Evolutionary conservation across 1,139 yeast species (phyloP).

Genomic region (Saccharomyces hybrid): DNA sequence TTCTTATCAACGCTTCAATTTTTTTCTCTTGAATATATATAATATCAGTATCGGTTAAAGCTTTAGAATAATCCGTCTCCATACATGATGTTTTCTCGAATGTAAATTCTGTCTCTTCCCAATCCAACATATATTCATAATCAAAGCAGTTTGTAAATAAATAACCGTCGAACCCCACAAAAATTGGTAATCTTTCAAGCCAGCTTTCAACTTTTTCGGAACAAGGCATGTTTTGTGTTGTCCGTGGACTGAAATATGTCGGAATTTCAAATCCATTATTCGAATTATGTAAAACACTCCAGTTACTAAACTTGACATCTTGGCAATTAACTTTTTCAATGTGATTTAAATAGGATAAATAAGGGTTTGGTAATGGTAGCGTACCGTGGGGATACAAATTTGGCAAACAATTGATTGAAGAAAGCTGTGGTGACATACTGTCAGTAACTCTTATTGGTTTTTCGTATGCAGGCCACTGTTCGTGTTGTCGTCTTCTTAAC

Average conservation of each 20-base stretch:
- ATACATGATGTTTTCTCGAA: constrained; percentile 3
- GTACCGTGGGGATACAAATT: background rate
- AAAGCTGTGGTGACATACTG: background rate
- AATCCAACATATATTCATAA: constrained; percentile 19
- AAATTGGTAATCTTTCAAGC: constrained; percentile 50
- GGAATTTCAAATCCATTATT: constrained; percentile 30
- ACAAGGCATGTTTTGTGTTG: constrained; percentile 49
- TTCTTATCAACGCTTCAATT: constrained; percentile 26
- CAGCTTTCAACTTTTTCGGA: constrained; percentile 55
- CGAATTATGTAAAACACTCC: background rate
- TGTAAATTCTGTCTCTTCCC: constrained; percentile 31
- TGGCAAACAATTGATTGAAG: background rate
- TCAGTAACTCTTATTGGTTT: background rate
- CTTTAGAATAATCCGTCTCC: constrained; percentile 5
- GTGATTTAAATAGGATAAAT: background rate
- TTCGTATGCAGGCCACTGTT: background rate
- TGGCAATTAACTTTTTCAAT: background rate
- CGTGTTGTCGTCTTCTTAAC: background rate
- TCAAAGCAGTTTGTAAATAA: constrained; percentile 20
- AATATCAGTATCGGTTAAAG: constrained; percentile 24
- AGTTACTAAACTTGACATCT: background rate
- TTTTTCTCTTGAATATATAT: constrained; percentile 26
- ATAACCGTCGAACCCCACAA: constrained; percentile 11
- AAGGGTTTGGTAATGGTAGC: background rate
- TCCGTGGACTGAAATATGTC: constrained; percentile 47